These are phyloP conservation scores for Aspergillus saccharolyticus DNA, from an alignment of 495 filamentous ascomycete species.

Conservation along the genomic window DNA sequence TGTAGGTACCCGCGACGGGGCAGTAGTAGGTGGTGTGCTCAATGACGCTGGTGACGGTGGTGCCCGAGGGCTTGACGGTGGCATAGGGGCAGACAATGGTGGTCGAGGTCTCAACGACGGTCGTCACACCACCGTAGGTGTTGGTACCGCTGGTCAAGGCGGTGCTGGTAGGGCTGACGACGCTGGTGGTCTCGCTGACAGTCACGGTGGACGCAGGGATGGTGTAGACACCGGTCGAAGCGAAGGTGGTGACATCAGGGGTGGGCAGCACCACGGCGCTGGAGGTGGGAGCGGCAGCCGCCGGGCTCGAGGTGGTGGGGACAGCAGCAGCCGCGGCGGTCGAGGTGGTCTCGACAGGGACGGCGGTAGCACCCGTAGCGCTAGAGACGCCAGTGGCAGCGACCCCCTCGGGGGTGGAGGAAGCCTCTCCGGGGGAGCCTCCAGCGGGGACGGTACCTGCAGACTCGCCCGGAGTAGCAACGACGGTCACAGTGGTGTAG, in stretches of 20 bases:
- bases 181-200: conserved; percentile 64
- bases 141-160: conserved; percentile 58
- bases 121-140: conserved; percentile 75
- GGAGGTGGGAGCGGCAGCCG: conserved; percentile 27
- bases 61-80: conserved; percentile 55
- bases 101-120: conserved; percentile 62
- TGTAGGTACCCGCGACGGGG: conserved; percentile 76
- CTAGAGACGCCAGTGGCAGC: conserved; percentile 1
- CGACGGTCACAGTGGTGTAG: conserved; percentile 37
- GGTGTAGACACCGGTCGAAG: conserved; percentile 71
- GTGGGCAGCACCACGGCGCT: conserved; percentile 51
- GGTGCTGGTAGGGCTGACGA: conserved; percentile 60
- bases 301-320: conserved; percentile 27
- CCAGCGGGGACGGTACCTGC: not conserved
- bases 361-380: conserved; percentile 8
- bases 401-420: conserved; percentile 27
- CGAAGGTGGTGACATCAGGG: conserved; percentile 59
- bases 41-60: conserved; percentile 65
- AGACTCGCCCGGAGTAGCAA: conserved; percentile 12
- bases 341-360: conserved; percentile 6
- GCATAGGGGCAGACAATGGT: conserved; percentile 71
- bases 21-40: conserved; percentile 71
- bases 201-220: conserved; percentile 72
- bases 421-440: conserved; percentile 5
- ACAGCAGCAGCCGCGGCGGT: conserved; percentile 1